A percentile compares a stretch with the other conserved stretches of the same genome.
These are phyloP conservation scores for Capsicum baccatum DNA, from an alignment of 257 asterid species.

Conservation along the genomic window DNA sequence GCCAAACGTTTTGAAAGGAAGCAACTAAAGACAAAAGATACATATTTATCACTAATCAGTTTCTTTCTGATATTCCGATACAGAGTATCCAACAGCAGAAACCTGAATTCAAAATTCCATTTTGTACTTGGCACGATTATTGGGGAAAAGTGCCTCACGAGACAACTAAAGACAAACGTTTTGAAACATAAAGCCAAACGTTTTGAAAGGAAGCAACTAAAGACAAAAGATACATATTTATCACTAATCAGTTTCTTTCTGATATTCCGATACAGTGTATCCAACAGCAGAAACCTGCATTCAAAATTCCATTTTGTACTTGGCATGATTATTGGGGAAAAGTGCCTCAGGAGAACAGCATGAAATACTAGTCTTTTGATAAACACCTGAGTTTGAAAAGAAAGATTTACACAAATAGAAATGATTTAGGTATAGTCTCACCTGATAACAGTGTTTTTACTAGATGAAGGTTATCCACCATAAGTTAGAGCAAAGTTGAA, in stretches of 20 bases:
- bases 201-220: background rate
- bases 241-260: slow-evolving; percentile 2
- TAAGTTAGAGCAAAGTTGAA: background rate
- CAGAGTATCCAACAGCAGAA: background rate
- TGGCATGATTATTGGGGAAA: background rate
- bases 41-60: slow-evolving; percentile 9
- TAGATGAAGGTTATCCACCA: background rate
- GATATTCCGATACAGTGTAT: background rate
- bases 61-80: background rate
- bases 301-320: background rate
- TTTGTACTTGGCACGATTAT: background rate
- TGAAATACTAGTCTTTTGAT: background rate
- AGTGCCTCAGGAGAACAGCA: slow-evolving; percentile 1
- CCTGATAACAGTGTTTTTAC: background rate
- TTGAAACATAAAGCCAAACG: background rate
- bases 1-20: background rate
- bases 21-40: background rate
- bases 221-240: background rate
- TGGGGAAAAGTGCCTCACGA: no score
- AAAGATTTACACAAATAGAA: slow-evolving; percentile 8
- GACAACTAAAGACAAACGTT: no score
- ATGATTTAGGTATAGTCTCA: background rate
- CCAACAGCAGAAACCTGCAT: slow-evolving; percentile 1
- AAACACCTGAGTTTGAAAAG: background rate
- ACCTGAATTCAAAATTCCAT: background rate